Conservation (phyloP, 1,284 basidiomycete genomes). For the Moesziomyces parantarcticus region DNA sequence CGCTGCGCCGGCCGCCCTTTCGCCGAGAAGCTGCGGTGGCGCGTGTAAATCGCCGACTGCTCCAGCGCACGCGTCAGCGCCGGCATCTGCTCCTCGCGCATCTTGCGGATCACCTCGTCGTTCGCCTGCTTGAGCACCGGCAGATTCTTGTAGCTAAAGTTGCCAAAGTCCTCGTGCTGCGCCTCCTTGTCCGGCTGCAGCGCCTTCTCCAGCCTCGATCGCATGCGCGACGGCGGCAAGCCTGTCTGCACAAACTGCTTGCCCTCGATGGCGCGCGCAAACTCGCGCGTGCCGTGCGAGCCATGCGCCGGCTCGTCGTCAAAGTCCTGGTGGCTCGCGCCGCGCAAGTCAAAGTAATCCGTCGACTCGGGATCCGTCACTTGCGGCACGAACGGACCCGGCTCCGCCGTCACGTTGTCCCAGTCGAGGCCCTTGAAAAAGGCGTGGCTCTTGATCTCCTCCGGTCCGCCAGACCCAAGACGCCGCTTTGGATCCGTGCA, state of each 20-base stretch:
- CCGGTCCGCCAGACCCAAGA: conserved; percentile 86
- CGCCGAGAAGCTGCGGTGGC: conserved; percentile 59
- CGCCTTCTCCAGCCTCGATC: conserved; percentile 38
- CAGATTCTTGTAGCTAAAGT: conserved; percentile 98
- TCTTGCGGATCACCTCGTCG: conserved; percentile 95
- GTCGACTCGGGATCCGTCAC: conserved; percentile 96
- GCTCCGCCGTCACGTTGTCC: conserved; percentile 85
- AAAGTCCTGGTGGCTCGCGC: conserved; percentile 87
- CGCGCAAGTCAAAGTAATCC: conserved; percentile 97
- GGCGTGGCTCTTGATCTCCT: conserved; percentile 91
- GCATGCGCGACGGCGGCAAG: conserved; percentile 66
- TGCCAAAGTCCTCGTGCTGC: conserved; percentile 86
- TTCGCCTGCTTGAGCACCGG: conserved; percentile 97
- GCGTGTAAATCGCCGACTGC: conserved; percentile 50
- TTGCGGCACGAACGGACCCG: conserved; percentile 95
- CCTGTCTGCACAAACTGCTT: conserved; percentile 61
- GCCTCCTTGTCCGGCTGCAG: conserved; percentile 21
- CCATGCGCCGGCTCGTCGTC: conserved; percentile 75
- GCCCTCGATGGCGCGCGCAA: conserved; percentile 53
- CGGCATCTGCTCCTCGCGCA: conserved; percentile 71
- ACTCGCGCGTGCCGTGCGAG: conserved; percentile 38
- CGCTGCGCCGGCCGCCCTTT: conserved; percentile 52
- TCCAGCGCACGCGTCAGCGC: conserved; percentile 55
- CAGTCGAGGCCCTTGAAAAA: conserved; percentile 93
- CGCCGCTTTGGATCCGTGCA: conserved; percentile 82